Evolutionary conservation across 73 alveolate species (phyloP).

Genomic region (Diophrys sp.): DNA sequence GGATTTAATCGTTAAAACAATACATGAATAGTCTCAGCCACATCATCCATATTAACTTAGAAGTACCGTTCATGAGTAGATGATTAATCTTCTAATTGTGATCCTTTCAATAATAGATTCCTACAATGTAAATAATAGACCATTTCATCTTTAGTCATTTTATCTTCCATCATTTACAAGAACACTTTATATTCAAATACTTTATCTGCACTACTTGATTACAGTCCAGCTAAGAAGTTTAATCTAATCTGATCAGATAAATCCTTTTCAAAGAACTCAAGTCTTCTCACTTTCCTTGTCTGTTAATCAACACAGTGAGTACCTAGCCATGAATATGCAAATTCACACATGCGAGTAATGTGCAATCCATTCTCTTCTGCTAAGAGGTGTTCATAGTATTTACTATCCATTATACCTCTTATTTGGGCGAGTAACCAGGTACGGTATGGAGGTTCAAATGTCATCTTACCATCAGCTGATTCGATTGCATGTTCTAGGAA

Average conservation of each 20-base stretch:
- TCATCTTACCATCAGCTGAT: not conserved
- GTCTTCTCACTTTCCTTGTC: conserved; percentile 46
- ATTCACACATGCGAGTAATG: conserved; percentile 65
- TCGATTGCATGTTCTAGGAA: not conserved
- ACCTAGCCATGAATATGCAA: conserved; percentile 81
- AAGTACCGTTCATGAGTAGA: conserved; percentile 43
- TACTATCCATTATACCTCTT: conserved; percentile 73
- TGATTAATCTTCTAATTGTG: conserved; percentile 28
- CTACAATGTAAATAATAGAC: conserved; percentile 41
- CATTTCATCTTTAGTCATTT: conserved; percentile 34
- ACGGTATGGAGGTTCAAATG: conserved; percentile 36
- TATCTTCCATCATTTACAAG: conserved; percentile 16
- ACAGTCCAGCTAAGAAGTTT: conserved; percentile 29
- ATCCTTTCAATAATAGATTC: conserved; percentile 32
- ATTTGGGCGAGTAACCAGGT: conserved; percentile 62
- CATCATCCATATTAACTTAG: conserved; percentile 18
- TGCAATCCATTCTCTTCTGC: conserved; percentile 44
- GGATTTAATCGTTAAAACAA: not conserved
- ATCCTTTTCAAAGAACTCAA: conserved; percentile 35
- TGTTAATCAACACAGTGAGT: conserved; percentile 51
- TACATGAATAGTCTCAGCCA: not conserved
- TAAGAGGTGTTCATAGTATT: conserved; percentile 65
- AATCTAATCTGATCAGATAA: conserved; percentile 32
- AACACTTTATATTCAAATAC: conserved; percentile 35
- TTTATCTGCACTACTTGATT: conserved; percentile 19